phyloP scores from a whole-genome alignment of 805 yeast genomes.

The Yarrowia sp. region DNA sequence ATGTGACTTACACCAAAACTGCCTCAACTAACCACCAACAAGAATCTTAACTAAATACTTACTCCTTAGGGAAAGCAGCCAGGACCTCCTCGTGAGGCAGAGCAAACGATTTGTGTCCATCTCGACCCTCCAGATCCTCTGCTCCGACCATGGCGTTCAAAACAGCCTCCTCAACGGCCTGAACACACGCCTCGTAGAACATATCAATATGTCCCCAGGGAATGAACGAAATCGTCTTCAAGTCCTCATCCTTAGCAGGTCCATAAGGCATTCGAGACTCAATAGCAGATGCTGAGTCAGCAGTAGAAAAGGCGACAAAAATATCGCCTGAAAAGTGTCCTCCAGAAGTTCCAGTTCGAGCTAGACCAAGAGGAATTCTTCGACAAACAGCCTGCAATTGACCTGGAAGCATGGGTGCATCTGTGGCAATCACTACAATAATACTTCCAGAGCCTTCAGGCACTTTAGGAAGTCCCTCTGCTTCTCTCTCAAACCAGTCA shows the following conservation, averaged over 20 bases:
- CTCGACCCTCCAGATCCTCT: conserved; percentile 2
- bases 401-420: not conserved
- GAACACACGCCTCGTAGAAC: conserved; percentile 2
- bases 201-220: conserved; percentile 16
- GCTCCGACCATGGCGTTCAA: conserved; percentile 3
- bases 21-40: too few relatives aligned
- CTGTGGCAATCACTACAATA: conserved; percentile 9
- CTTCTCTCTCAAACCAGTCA: conserved; percentile 11
- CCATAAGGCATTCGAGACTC: conserved; percentile 14
- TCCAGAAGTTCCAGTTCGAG: conserved; percentile 12
- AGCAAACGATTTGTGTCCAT: conserved; percentile 11
- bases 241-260: not conserved
- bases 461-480: not conserved
- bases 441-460: conserved; percentile 3
- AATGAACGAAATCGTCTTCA: not conserved
- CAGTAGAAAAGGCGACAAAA: conserved; percentile 5
- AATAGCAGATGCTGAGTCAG: not conserved
- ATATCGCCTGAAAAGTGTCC: conserved; percentile 10
- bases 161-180: conserved; percentile 12
- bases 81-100: not conserved
- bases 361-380: conserved; percentile 7
- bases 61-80: not conserved
- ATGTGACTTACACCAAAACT: too few relatives aligned
- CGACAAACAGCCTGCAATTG: conserved; percentile 1
- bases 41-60: not conserved